Base-by-base conservation (phyloP, 345 rosid genomes). In the Gossypium arboreum region DNA sequence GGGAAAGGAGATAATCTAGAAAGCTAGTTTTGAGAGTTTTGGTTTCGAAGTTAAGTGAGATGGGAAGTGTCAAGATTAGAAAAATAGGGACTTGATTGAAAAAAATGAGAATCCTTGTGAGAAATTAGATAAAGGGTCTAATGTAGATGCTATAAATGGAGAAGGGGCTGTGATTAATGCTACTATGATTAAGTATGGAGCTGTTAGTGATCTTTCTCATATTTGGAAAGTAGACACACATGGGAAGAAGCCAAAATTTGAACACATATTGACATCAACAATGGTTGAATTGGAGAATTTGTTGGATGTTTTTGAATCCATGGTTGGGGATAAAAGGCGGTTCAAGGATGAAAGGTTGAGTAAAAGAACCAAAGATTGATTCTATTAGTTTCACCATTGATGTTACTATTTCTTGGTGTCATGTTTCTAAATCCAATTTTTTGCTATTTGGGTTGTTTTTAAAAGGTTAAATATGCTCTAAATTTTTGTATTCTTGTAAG, bases 201-300 rank as follows among this genome's bases (percentile, higher is more conserved):
- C 9, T 16, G 51, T 73, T 60, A 15, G 10, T 60, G 59, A 73
- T 25, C 55, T 73, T 47, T 45, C 56, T 47, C 57, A 73, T 60
- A 25, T 47, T 59, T 60, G 76, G 68, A 60, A 59, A 22, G 64
- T 25, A 44, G 68, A 47, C 8, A 45, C 16, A 24, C 57, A 60
- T 18, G 75, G 97, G 92, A 61, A 72, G 66, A 52, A 59, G 64
- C 39, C 67, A 65, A 83, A 73, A 64, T 83, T 87, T 25, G 83
- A 85, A 72, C 76, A 81, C 52, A 81, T 92, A 66, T 74, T 90
- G 61, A 82, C 79, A 29, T 87, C 85, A 24, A 24, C 73, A 52
- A 72, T 7, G 0, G 88, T 22, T 22, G 24, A 22, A 22, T 22
- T 22, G 24, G 1, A 22, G 24, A 22, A 22, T 22, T 22, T 22